These are phyloP conservation scores for Neovahlkampfia damariscottae DNA, from an alignment of 78 protist genomes.

Conservation along the genomic window DNA sequence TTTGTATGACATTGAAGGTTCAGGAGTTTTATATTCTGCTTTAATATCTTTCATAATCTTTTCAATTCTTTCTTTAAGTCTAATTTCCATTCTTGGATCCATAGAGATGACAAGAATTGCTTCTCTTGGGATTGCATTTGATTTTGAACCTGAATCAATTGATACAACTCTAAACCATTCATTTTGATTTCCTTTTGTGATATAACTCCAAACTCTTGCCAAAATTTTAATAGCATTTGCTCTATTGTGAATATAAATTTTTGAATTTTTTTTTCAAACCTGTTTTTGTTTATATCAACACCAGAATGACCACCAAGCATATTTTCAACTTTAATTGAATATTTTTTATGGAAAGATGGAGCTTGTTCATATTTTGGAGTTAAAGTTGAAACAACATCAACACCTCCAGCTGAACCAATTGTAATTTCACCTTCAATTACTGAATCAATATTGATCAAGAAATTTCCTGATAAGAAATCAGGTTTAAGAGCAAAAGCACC, in stretches of 20 bases:
- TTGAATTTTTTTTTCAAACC: too few relatives aligned
- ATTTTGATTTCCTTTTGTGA: background rate
- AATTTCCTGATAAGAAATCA: background rate
- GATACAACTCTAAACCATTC: background rate
- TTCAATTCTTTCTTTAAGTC: too few relatives aligned
- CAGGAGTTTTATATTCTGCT: too few relatives aligned
- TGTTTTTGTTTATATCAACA: background rate
- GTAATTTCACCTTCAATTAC: background rate
- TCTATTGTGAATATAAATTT: too few relatives aligned
- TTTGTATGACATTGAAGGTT: too few relatives aligned
- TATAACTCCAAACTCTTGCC: background rate
- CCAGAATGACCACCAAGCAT: background rate
- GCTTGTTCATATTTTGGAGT: background rate
- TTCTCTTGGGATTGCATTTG: background rate
- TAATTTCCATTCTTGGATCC: too few relatives aligned
- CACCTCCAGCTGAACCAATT: conserved; percentile 12
- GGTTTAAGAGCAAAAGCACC: conserved; percentile 3
- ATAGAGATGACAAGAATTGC: too few relatives aligned
- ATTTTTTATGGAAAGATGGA: too few relatives aligned
- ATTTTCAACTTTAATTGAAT: background rate
- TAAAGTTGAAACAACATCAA: background rate
- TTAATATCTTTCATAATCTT: too few relatives aligned
- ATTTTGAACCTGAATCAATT: background rate
- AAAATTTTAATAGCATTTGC: background rate
- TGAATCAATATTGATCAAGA: conserved; percentile 9